Percentiles rank a stretch among this genome's conserved stretches.
These are phyloP conservation scores for Alternaria viburni DNA, from an alignment of 2,329 filamentous ascomycete genomes.

Conservation along the genomic window DNA sequence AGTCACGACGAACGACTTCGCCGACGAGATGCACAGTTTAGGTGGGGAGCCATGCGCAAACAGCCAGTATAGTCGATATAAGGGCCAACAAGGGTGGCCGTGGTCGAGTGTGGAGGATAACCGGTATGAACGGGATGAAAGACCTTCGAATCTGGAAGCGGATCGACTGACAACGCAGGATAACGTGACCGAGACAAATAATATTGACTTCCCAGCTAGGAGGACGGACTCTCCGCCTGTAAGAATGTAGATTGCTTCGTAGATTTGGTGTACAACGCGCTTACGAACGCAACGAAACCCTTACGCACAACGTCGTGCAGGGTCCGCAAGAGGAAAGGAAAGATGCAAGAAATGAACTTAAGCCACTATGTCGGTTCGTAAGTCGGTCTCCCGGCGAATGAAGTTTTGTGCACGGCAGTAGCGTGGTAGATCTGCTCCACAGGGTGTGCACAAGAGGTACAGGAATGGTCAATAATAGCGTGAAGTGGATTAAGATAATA, in stretches of 20 bases:
- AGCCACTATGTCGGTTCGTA: not conserved
- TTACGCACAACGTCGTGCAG: slow-evolving; percentile 2
- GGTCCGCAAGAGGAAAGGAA: not conserved
- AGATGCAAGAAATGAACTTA: not conserved
- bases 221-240: not conserved
- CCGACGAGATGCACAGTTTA: not conserved
- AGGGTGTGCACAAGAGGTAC: not conserved
- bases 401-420: not conserved
- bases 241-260: not conserved
- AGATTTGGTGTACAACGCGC: slow-evolving; percentile 1
- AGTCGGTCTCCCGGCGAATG: not conserved
- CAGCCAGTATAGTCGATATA: not conserved
- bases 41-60: not conserved
- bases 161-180: not conserved
- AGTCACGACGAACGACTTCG: not conserved
- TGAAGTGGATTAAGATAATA: not conserved
- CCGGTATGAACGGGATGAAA: not conserved
- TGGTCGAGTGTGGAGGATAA: not conserved
- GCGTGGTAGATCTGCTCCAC: not conserved
- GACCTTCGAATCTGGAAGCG: not conserved
- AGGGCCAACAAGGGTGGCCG: not conserved
- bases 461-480: not conserved
- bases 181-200: not conserved
- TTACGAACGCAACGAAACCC: slow-evolving; percentile 3
- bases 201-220: not conserved